A percentile compares a stretch with the other conserved stretches of the same genome.
phyloP scores from a whole-genome alignment of 2,329 filamentous ascomycete species.

The Neofusicoccum umdonicola region DNA sequence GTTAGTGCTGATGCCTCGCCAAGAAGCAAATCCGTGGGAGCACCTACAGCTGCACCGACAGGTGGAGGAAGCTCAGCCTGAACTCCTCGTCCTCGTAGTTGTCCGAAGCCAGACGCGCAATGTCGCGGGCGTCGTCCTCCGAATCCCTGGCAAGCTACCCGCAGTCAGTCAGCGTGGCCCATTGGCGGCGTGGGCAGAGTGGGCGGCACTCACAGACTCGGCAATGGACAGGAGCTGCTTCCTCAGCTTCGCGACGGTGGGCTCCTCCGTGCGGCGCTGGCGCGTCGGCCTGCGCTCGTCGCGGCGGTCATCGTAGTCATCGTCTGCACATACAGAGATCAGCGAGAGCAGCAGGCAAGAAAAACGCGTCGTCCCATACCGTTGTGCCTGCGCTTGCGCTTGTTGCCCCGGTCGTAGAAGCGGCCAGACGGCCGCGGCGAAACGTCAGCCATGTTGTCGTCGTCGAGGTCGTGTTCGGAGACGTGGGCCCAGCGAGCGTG shows the following conservation, averaged over 20 bases:
- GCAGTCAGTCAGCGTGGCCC: neutral
- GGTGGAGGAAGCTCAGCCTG: conserved; percentile 67
- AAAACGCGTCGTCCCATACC: conserved; percentile 53
- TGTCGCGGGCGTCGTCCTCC: conserved; percentile 36
- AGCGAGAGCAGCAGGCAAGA: neutral
- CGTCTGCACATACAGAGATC: conserved; percentile 10
- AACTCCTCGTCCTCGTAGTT: conserved; percentile 77
- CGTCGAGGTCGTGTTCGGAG: neutral
- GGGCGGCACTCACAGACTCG: conserved; percentile 26
- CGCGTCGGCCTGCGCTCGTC: conserved; percentile 32
- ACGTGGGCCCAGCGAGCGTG: neutral
- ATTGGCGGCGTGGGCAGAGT: neutral
- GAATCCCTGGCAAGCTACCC: conserved; percentile 20
- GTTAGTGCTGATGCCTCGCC: conserved; percentile 8
- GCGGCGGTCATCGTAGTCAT: conserved; percentile 26
- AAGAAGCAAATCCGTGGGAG: too few relatives aligned
- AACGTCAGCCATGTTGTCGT: conserved; percentile 10
- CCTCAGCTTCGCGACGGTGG: conserved; percentile 33
- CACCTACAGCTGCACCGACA: conserved; percentile 69
- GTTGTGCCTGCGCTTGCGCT: conserved; percentile 76
- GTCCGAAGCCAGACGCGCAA: conserved; percentile 67
- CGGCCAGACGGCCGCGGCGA: conserved; percentile 23
- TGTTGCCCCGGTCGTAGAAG: conserved; percentile 38
- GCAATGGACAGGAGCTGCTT: conserved; percentile 37
- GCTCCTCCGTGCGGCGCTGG: conserved; percentile 33